Percentiles rank a stretch among this genome's conserved stretches.
Conservation (phyloP, 2,329 filamentous ascomycete species). For the Colletotrichum agaves region DNA sequence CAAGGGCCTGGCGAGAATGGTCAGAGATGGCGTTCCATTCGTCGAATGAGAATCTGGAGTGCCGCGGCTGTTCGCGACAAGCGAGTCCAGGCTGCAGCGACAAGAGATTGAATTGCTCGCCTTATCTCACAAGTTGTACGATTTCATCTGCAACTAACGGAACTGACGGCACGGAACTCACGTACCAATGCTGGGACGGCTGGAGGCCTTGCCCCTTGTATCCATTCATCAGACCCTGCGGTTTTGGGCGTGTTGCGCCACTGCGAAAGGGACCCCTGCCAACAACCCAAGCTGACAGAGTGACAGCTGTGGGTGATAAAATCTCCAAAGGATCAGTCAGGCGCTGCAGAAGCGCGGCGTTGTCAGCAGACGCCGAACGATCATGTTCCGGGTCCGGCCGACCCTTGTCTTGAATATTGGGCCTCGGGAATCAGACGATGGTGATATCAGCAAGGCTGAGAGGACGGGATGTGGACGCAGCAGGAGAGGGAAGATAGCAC, state of each 20-base stretch:
- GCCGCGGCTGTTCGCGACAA: constrained; percentile 50
- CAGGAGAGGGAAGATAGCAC: not conserved
- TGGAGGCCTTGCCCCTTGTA: not conserved
- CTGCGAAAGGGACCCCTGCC: not conserved
- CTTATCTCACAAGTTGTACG: not conserved
- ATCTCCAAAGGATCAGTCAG: not conserved
- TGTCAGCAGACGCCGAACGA: constrained; percentile 25
- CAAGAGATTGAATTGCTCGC: constrained; percentile 14
- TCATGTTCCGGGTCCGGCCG: constrained; percentile 15
- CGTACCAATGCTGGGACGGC: not conserved
- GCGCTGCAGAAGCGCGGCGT: not conserved
- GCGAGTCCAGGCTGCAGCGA: constrained; percentile 42
- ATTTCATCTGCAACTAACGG: not conserved
- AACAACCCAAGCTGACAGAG: not conserved
- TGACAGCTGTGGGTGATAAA: not conserved
- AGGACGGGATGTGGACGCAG: not conserved
- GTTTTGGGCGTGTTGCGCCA: no score
- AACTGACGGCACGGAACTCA: not conserved
- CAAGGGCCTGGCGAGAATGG: constrained; percentile 54
- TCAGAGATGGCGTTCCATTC: constrained; percentile 45
- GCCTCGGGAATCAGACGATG: constrained; percentile 5
- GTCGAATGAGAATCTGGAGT: constrained; percentile 52
- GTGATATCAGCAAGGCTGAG: constrained; percentile 11
- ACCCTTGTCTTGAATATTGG: not conserved
- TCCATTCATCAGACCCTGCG: no score